Base-by-base conservation (phyloP, 106 monocot species). In the Apostasia shenzhenica region DNA sequence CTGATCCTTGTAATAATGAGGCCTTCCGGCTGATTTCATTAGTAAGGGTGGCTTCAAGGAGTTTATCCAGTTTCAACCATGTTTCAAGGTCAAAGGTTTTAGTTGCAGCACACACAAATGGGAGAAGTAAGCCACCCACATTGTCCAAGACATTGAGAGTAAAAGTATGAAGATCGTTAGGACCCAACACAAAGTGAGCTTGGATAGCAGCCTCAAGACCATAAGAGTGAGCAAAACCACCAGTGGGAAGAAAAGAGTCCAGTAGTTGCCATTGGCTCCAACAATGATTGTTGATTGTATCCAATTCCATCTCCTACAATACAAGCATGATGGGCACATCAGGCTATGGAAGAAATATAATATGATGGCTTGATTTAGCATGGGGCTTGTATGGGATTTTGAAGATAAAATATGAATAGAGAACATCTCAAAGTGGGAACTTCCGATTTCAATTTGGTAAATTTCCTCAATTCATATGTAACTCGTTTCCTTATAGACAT, bases 191-290 rank as follows among this genome's bases (percentile, higher is more conserved):
- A 45, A 95, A 61, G 53, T 61, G 80, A 75, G 86, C 55, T 78
- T 92, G 95, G 8, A 81, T 65, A 14, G 95, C 88, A 56, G 95
- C 79, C 74, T 95, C 95, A 41, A 95, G 84, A 42, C 95, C 95
- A 71, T 76, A 92, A 14, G 91, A 95, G 73, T 95, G 95, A 70
- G 91, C 91, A 69, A 95, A 95, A 14, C 91, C 95, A 46, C 91
- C 95, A 3, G 95, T 92, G 2, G 95, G 91, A 69, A 95, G 91
- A 50, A 92, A 47, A 4, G 95, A 95, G 55, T 95, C 91, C 41
- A 95, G 54, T 13, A 95, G 77, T 71, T 92, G 95, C 95, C 95
- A 95, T 69, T 95, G 88, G 14, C 70, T 89, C 95, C 95, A 95
- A 26, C 12, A 8, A 43, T 10, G 26, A 48, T 14, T 26, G 48